Conservation (phyloP, 768 basidiomycete species). For the Collybia mongolica region DNA sequence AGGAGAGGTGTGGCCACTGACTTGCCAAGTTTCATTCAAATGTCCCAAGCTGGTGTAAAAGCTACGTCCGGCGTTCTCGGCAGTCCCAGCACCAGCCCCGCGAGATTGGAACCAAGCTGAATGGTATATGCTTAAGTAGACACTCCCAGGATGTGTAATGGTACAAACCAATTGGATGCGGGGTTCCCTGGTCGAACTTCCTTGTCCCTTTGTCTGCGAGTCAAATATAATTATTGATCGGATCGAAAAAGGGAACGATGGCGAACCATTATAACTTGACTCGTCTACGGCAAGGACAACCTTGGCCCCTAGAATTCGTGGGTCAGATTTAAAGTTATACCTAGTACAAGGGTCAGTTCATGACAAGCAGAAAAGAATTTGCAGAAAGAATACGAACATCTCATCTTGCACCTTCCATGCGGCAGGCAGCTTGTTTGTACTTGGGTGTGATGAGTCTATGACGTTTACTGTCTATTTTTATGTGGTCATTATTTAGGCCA, state of each 20-base stretch:
- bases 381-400: conserved; percentile 39
- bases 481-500: conserved; percentile 13
- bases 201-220: conserved; percentile 43
- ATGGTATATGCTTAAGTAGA: neutral
- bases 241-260: neutral
- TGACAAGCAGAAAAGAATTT: neutral
- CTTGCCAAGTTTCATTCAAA: conserved; percentile 75
- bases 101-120: conserved; percentile 83
- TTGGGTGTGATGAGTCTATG: conserved; percentile 57
- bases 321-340: conserved; percentile 76
- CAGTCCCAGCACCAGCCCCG: conserved; percentile 59
- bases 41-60: conserved; percentile 87
- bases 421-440: conserved; percentile 51
- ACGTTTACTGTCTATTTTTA: conserved; percentile 57
- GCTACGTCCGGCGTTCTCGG: conserved; percentile 61
- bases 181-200: conserved; percentile 63
- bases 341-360: conserved; percentile 23
- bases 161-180: conserved; percentile 74
- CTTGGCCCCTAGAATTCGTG: conserved; percentile 57
- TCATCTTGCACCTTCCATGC: conserved; percentile 57
- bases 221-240: neutral
- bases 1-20: conserved; percentile 23
- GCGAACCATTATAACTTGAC: conserved; percentile 55
- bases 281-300: conserved; percentile 69
- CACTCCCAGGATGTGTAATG: neutral